Evolutionary conservation across 306 rosid species (phyloP).

Genomic region (Corylus americana): DNA sequence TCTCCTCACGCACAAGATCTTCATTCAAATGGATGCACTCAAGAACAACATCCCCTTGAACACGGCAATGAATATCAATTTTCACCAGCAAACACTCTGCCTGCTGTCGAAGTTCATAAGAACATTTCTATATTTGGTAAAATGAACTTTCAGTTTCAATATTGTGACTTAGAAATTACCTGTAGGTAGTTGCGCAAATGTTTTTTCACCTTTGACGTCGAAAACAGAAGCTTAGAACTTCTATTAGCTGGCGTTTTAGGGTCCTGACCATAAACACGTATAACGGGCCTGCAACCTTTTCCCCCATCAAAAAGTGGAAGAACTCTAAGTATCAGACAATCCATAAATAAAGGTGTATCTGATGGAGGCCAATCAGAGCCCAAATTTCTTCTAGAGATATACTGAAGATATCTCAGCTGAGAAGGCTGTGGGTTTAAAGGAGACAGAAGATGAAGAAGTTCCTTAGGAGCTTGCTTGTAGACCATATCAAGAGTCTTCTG

Average conservation of each 20-base stretch:
- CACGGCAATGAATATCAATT: constrained; percentile 72
- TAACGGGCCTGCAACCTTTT: constrained; percentile 80
- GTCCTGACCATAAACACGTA: constrained; percentile 86
- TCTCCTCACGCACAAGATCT: constrained; percentile 74
- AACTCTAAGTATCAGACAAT: constrained; percentile 78
- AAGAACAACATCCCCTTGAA: constrained; percentile 97
- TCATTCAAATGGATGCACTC: constrained; percentile 82
- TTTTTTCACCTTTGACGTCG: constrained; percentile 57
- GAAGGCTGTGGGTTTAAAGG: constrained; percentile 93
- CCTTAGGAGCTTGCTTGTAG: constrained; percentile 96
- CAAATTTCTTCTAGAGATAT: constrained; percentile 86
- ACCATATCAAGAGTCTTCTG: constrained; percentile 97
- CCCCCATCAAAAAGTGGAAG: constrained; percentile 79
- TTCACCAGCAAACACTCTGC: constrained; percentile 90
- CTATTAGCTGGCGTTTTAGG: constrained; percentile 69
- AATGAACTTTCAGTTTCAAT: constrained; percentile 31
- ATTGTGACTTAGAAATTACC: constrained; percentile 56
- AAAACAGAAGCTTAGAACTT: constrained; percentile 85
- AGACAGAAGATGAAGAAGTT: constrained; percentile 78
- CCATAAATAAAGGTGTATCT: constrained; percentile 77
- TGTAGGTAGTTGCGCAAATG: constrained; percentile 63
- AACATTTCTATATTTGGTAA: constrained; percentile 28
- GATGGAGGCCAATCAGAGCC: constrained; percentile 93
- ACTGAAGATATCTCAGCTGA: constrained; percentile 96
- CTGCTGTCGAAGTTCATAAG: constrained; percentile 66